A percentile compares a stretch with the other conserved stretches of the same genome.
Conservation (phyloP, 306 rosid genomes). For the Dryas drummondii region DNA sequence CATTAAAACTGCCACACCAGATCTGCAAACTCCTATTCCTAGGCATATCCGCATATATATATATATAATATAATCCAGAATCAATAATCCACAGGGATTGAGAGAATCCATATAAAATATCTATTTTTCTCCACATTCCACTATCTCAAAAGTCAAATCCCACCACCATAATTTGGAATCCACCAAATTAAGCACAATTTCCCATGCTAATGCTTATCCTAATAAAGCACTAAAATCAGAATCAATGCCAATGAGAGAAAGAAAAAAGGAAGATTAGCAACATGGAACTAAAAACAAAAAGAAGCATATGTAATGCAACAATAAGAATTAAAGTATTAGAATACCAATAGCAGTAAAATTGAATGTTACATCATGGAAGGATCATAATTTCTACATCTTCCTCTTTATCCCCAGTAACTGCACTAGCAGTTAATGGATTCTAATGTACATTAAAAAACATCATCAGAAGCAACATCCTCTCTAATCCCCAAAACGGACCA, state of each 20-base stretch:
- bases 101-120: constrained; percentile 11
- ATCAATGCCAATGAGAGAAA: neutral
- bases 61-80: neutral
- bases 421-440: constrained; percentile 39
- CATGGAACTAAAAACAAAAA: neutral
- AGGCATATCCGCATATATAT: too few relatives aligned
- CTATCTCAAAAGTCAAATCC: constrained; percentile 13
- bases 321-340: neutral
- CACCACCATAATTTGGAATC: constrained; percentile 20
- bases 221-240: neutral
- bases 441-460: constrained; percentile 42
- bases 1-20: neutral
- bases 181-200: constrained; percentile 1
- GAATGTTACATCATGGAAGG: constrained; percentile 32
- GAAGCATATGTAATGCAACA: too few relatives aligned
- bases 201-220: neutral
- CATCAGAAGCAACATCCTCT: constrained; percentile 37
- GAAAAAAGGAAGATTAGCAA: neutral
- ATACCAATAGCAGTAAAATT: constrained; percentile 12
- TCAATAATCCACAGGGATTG: constrained; percentile 2
- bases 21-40: neutral
- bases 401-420: constrained; percentile 28
- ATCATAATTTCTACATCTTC: constrained; percentile 33
- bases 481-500: constrained; percentile 61
- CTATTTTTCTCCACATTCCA: constrained; percentile 7